Percentiles rank a stretch among this genome's conserved stretches.
Conservation (phyloP, 1,139 yeast genomes). For the Hansenula sp. region DNA sequence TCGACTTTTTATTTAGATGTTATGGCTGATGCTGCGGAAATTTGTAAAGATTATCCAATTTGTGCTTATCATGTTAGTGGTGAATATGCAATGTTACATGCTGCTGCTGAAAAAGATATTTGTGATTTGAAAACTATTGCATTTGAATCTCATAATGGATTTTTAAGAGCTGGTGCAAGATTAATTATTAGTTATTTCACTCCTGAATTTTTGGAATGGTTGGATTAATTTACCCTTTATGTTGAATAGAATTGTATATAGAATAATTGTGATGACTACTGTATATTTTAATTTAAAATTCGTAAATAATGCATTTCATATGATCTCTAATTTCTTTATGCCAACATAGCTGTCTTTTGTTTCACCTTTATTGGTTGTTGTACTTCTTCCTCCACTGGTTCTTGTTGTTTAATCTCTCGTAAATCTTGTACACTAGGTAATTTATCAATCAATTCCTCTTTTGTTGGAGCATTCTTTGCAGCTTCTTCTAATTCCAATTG, state of each 20-base stretch:
- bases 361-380: conserved; percentile 1
- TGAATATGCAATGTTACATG: conserved; percentile 96
- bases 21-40: conserved; percentile 79
- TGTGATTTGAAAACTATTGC: conserved; percentile 88
- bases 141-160: conserved; percentile 87
- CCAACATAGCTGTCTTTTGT: conserved; percentile 14
- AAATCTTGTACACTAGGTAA: conserved; percentile 15
- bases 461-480: neutral
- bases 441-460: conserved; percentile 2
- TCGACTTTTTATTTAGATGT: conserved; percentile 92
- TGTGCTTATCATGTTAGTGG: conserved; percentile 98
- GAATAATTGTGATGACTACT: neutral
- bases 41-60: conserved; percentile 81
- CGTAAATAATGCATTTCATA: no score
- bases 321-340: conserved; percentile 3
- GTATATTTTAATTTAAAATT: no score
- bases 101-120: conserved; percentile 95
- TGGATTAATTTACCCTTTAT: conserved; percentile 31
- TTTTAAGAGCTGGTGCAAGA: conserved; percentile 94
- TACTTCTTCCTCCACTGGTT: conserved; percentile 1
- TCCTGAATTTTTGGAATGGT: conserved; percentile 95
- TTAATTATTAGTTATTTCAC: conserved; percentile 88
- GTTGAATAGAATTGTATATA: neutral
- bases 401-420: conserved; percentile 11
- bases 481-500: conserved; percentile 34